A percentile compares a stretch with the other conserved stretches of the same genome.
phyloP scores from a whole-genome alignment of 2,329 filamentous ascomycete genomes.

The Fusarium transvaalense region DNA sequence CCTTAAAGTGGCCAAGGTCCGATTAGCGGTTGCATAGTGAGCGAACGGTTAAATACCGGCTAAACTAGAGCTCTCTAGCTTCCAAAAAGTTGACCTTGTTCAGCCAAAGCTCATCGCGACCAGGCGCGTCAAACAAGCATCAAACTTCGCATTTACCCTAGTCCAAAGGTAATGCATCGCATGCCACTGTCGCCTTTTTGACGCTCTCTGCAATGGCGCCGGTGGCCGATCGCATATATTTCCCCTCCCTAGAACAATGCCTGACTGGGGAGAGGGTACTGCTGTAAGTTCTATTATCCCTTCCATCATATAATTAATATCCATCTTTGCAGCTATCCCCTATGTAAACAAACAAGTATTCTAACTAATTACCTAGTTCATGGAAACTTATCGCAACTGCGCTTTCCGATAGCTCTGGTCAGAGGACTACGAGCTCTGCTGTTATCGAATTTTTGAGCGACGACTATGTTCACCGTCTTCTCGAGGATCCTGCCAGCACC shows the following conservation, averaged over 20 bases:
- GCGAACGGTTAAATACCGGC: slow-evolving; percentile 47
- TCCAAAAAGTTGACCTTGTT: slow-evolving; percentile 49
- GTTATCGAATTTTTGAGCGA: slow-evolving; percentile 79
- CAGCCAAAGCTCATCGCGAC: slow-evolving; percentile 50
- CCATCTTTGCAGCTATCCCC: slow-evolving; percentile 16
- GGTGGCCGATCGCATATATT: slow-evolving; percentile 77
- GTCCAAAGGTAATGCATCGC: slow-evolving; percentile 56
- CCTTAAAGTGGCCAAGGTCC: slow-evolving; percentile 37
- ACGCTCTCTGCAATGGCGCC: slow-evolving; percentile 76
- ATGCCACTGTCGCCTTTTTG: slow-evolving; percentile 58
- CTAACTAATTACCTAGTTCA: slow-evolving; percentile 60
- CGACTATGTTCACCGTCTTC: slow-evolving; percentile 73
- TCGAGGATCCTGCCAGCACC: slow-evolving; percentile 76
- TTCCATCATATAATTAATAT: not conserved
- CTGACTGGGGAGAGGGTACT: slow-evolving; percentile 83
- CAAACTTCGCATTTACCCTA: slow-evolving; percentile 44
- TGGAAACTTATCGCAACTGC: slow-evolving; percentile 72
- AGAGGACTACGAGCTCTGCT: slow-evolving; percentile 65
- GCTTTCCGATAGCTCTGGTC: slow-evolving; percentile 67
- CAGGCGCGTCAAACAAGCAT: slow-evolving; percentile 53
- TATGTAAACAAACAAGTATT: slow-evolving; percentile 35
- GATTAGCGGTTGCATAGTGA: slow-evolving; percentile 23
- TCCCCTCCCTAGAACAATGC: slow-evolving; percentile 87
- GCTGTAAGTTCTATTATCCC: slow-evolving; percentile 70
- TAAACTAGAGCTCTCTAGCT: slow-evolving; percentile 42